Conservation (phyloP, 1,139 yeast genomes). For the Diutina pseudorugosa region DNA sequence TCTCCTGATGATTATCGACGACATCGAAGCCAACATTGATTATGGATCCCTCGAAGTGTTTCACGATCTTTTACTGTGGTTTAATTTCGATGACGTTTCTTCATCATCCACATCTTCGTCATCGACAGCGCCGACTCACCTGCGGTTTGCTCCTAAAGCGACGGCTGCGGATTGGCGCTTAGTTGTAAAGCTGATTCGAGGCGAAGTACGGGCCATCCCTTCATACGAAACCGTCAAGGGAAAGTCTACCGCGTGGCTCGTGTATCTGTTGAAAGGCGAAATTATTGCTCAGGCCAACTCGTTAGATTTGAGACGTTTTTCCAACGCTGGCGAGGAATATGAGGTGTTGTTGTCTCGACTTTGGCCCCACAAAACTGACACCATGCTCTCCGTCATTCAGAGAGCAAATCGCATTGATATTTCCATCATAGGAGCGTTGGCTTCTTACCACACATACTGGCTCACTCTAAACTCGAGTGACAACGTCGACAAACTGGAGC, state of each 20-base stretch:
- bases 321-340: constrained; percentile 15
- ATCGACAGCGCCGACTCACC: background rate
- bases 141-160: background rate
- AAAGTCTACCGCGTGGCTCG: background rate
- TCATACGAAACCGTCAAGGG: background rate
- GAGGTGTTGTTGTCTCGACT: background rate
- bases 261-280: background rate
- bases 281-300: background rate
- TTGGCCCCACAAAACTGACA: background rate
- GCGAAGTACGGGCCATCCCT: background rate
- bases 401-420: background rate
- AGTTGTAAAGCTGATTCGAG: background rate
- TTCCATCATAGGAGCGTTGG: constrained; percentile 9
- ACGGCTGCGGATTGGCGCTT: background rate
- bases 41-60: background rate
- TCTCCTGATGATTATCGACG: background rate
- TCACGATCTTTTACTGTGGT: background rate
- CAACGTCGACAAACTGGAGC: background rate
- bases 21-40: background rate
- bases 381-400: background rate
- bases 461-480: constrained; percentile 15
- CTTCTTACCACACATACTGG: constrained; percentile 52
- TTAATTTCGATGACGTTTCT: background rate
- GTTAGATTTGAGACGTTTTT: background rate
- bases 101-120: background rate